A percentile compares a stretch with the other conserved stretches of the same genome.
Evolutionary conservation across 2,329 filamentous ascomycete genomes (phyloP).

Genomic region (Epichloe baconii): DNA sequence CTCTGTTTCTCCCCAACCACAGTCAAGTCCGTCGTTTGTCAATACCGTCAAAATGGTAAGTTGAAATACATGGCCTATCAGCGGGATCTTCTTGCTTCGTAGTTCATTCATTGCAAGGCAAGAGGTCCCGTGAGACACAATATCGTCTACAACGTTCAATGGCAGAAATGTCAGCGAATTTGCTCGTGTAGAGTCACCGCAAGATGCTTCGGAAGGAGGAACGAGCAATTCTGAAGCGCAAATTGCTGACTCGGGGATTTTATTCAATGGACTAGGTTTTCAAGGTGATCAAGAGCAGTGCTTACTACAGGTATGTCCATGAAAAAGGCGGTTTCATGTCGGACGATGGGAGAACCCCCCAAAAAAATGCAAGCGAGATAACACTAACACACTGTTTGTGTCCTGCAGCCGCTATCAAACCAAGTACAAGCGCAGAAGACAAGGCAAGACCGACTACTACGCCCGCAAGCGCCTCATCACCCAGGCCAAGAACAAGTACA

Average conservation of each 20-base stretch:
- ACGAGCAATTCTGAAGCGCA: constrained; percentile 73
- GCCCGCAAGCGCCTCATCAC: constrained; percentile 98
- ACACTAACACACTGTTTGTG: not conserved
- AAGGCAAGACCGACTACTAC: constrained; percentile 99
- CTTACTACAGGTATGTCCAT: constrained; percentile 76
- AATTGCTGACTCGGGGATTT: constrained; percentile 94
- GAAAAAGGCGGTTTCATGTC: too few relatives aligned
- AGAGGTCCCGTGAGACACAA: not conserved
- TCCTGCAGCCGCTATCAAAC: constrained; percentile 83
- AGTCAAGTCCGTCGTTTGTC: constrained; percentile 26
- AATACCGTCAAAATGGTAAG: constrained; percentile 58
- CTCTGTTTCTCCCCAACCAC: constrained; percentile 19
- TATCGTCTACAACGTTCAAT: not conserved
- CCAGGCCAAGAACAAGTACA: constrained; percentile 99
- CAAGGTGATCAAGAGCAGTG: constrained; percentile 92
- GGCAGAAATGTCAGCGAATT: constrained; percentile 30
- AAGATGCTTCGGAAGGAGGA: constrained; percentile 90
- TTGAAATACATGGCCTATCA: constrained; percentile 28
- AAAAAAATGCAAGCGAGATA: too few relatives aligned
- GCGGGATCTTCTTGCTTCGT: constrained; percentile 4
- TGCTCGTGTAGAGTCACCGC: constrained; percentile 60
- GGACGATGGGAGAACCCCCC: too few relatives aligned
- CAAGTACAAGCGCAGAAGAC: constrained; percentile 95
- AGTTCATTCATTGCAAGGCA: not conserved
- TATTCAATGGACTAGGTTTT: constrained; percentile 49